Evolutionary conservation across 2,329 filamentous ascomycete species (phyloP).

Genomic region (Pestalotiopsis sp.): DNA sequence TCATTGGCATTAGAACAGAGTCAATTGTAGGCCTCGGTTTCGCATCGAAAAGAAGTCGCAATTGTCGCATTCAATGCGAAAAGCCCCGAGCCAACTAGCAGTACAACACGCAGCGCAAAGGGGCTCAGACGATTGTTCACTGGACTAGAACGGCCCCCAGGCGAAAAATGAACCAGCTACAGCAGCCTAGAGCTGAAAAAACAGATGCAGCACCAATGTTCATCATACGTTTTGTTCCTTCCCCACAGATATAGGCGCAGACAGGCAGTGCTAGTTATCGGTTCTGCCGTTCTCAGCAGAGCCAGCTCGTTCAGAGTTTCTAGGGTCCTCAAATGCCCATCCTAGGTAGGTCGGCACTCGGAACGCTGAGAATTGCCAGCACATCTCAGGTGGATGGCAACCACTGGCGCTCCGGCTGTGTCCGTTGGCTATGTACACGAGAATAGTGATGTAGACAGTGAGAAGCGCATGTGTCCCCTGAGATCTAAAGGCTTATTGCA

Average conservation of each 20-base stretch:
- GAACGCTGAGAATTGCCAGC: no score
- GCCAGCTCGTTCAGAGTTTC: not conserved
- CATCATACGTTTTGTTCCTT: no score
- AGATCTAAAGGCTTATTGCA: no score
- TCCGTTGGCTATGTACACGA: no score
- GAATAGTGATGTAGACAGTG: no score
- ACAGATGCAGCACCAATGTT: not conserved
- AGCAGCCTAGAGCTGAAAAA: not conserved
- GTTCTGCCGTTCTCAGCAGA: not conserved
- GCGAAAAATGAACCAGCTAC: not conserved
- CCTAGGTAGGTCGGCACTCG: no score
- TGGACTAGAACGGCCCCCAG: not conserved
- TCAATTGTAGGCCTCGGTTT: not conserved
- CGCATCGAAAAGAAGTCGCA: not conserved
- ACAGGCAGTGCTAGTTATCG: not conserved
- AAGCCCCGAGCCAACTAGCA: not conserved
- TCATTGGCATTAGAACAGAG: not conserved
- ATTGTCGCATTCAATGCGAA: not conserved
- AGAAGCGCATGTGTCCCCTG: no score
- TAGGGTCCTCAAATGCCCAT: no score
- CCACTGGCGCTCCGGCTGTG: no score
- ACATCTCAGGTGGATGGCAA: no score
- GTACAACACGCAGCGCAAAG: not conserved
- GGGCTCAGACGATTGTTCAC: not conserved
- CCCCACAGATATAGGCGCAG: no score